Conservation (phyloP, 148 eudicot species). For the Nepenthes gracilis region DNA sequence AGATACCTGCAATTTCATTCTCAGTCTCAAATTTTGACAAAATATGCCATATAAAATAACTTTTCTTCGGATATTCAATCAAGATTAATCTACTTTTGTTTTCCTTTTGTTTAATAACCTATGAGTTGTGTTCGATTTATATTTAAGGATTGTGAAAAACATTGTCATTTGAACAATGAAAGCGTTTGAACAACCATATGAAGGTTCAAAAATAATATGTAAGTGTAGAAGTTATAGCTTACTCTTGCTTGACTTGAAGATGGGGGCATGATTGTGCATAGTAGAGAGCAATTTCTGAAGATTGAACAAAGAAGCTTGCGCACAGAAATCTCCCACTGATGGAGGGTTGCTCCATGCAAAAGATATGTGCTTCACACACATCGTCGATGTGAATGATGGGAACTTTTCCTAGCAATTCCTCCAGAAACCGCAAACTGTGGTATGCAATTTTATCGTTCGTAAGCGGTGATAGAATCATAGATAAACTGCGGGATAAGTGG, state of each 20-base stretch:
- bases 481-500: constrained; percentile 1
- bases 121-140: not conserved
- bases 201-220: no score
- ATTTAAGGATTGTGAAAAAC: no score
- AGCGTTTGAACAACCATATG: no score
- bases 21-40: not conserved
- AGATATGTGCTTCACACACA: constrained; percentile 34
- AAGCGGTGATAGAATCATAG: constrained; percentile 8
- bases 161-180: no score
- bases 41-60: not conserved
- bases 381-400: constrained; percentile 40
- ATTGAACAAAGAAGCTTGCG: constrained; percentile 20
- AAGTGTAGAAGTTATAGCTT: constrained; percentile 5
- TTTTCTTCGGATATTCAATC: not conserved
- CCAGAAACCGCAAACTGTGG: constrained; percentile 10
- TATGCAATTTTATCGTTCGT: not conserved
- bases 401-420: constrained; percentile 27
- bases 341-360: constrained; percentile 28
- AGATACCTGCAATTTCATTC: constrained; percentile 10
- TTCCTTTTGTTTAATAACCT: not conserved
- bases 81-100: no score
- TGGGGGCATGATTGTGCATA: constrained; percentile 14
- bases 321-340: constrained; percentile 34
- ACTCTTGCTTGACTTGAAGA: constrained; percentile 22
- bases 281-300: constrained; percentile 27